Base-by-base conservation (phyloP, 2,329 filamentous ascomycete species). In the Byssothecium circinans region DNA sequence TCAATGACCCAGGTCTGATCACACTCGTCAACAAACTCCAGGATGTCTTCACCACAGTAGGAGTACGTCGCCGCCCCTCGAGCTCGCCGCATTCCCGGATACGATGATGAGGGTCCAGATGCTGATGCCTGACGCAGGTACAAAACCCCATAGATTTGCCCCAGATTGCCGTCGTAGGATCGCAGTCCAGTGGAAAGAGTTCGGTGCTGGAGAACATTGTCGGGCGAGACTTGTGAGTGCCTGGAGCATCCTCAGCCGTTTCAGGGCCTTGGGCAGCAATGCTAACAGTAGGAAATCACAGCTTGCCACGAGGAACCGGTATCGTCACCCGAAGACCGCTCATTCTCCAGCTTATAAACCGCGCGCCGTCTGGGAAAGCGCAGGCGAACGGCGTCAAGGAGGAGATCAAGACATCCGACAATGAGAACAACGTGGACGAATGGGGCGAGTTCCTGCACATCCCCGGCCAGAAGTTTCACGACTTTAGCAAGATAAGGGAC, bases 401-500 rank as follows among this genome's bases (percentile, higher is more conserved):
- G 41, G 81, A 85, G 29, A 83, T 87, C 38, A 77, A 79, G 52
- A 85, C 83, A 45, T 84, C 81, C 58, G 94, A 97, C 74, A 88
- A 88, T 72, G 88, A 91, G 60, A 89, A 91, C 65, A 99, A 99
- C 73, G 74, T 82, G 17, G 91, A 97, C 69, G 94, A 99, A 74
- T 99, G 95, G 89, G 94, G 92, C 78, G 94, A 99, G 79, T 99
- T 99, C 75, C 80, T 99, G 56, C 94, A 99, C 74, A 89, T 99
- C 56, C 92, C 94, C 17, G 94, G 91, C 62, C 89, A 97, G 75
- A 97, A 97, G 75, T 97, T 95, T 78, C 85, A 85, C 75, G 94
- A 99, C 77, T 99, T 99, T 78, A 89, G 91, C 79, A 96, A 96
- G 80, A 96, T 99, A 66, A 85, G 94, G 64, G 94, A 97, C 49